Evolutionary conservation across 2,329 filamentous ascomycete genomes (phyloP), one percentile per base, ranked within the genome.

Genomic region (Fusarium guadeloupense): DNA sequence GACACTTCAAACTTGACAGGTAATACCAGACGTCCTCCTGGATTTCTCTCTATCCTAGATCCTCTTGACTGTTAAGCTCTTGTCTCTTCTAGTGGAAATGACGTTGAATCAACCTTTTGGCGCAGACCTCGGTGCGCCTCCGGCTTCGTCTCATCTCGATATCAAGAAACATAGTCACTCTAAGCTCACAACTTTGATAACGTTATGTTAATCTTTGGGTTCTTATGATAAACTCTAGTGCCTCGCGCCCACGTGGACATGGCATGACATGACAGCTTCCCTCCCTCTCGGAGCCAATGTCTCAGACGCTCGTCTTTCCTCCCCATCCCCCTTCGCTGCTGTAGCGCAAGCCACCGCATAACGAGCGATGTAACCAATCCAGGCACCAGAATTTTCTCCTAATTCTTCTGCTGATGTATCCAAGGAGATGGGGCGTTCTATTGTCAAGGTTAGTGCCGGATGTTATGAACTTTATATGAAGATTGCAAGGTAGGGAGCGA

Each of bases 321-420:
- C 34, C 23, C 31, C 41, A 31, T 39, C 57, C 61, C 56, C 57
- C 61, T 51, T 65, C 48, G 20, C 54, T 33, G 54, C 43, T 16
- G 55, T 59, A 59, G 43, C 43, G 56, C 33, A 62, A 65, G 56
- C 61, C 61, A 65, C 61, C 33, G 16, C 33, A 52, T 46, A 39
- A 42, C 43, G 35, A 48, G 30, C 41, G 28, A 64, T 51, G 44
- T 61, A 54, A 59, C 58, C 23, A 31, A 25, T n/a, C 16, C 14
- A 10, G n/a, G 10, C 19, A 37, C 23, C 31, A 40, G 40, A n/a
- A n/a, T n/a, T n/a, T n/a, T n/a, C n/a, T n/a, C n/a, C n/a, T n/a
- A n/a, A n/a, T n/a, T n/a, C n/a, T n/a, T n/a, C n/a, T n/a, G n/a
- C n/a, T n/a, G 40, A 16, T 6, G 28, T 12, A 2, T 34, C 21